Conservation (phyloP, 768 basidiomycete species). For the Dioszegia crocea region DNA sequence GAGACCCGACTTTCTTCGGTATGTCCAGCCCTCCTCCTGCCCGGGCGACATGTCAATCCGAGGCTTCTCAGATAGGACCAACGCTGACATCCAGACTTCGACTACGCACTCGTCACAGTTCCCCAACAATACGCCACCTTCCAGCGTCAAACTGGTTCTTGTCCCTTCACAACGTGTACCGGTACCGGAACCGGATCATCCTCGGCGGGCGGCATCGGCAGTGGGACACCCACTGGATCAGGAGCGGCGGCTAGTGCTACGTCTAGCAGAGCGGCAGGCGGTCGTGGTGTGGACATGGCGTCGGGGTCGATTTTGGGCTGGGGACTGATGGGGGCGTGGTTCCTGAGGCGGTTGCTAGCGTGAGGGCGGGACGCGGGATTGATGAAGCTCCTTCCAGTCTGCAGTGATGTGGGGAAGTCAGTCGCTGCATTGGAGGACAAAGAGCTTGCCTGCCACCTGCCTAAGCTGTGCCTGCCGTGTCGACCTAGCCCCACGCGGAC, state of each 20-base stretch:
- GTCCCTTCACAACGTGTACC: conserved; percentile 13
- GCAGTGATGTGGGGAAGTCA: no score
- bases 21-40: neutral
- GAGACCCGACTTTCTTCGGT: conserved; percentile 41
- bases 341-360: neutral
- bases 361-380: neutral
- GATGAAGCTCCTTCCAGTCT: no score
- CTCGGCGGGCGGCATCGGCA: neutral
- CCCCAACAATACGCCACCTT: conserved; percentile 7
- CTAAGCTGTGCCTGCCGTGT: no score
- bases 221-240: neutral
- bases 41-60: no score
- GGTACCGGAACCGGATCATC: neutral
- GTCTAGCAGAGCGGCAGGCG: neutral
- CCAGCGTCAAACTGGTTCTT: neutral
- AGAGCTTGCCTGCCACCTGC: no score
- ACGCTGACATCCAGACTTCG: conserved; percentile 19
- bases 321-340: conserved; percentile 1
- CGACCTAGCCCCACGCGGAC: no score
- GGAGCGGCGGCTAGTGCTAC: neutral
- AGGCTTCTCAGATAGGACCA: no score
- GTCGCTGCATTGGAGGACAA: no score
- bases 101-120: conserved; percentile 25
- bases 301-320: neutral
- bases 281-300: neutral